These are phyloP conservation scores for Pleurozium schreberi DNA, from an alignment of 225 moss, liverwort and hornwort genomes.

Conservation along the genomic window DNA sequence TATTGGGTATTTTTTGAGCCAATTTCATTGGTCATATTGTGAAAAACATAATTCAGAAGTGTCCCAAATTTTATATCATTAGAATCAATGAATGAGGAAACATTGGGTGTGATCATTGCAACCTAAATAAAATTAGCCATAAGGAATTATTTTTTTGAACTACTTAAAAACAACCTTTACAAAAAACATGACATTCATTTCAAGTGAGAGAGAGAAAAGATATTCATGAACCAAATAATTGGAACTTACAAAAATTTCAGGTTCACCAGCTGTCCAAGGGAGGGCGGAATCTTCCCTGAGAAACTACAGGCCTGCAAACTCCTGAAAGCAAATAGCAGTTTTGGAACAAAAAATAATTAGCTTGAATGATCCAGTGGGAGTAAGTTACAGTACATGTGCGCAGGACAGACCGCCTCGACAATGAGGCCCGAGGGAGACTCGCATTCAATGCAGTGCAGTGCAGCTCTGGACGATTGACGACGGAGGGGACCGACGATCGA, in stretches of 20 bases:
- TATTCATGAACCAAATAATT: not conserved
- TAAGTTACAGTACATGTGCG: not conserved
- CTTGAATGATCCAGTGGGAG: not conserved
- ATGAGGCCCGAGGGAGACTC: not conserved
- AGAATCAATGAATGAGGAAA: too few species aligned
- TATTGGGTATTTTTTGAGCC: too few species aligned
- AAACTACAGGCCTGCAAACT: conserved; percentile 22
- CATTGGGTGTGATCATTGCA: too few species aligned
- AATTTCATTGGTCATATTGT: too few species aligned
- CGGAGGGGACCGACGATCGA: not conserved
- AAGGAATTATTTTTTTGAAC: too few species aligned
- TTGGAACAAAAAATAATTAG: not conserved
- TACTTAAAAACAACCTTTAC: too few species aligned
- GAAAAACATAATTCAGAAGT: too few species aligned
- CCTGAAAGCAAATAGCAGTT: conserved; percentile 2
- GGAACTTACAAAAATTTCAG: conserved; percentile 20
- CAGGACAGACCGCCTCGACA: not conserved
- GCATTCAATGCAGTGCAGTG: not conserved
- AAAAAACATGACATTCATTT: not conserved
- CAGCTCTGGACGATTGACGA: not conserved
- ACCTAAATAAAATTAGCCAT: too few species aligned
- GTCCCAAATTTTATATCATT: too few species aligned
- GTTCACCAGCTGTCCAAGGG: not conserved
- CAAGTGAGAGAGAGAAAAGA: not conserved
- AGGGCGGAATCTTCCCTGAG: conserved; percentile 2